Conservation (phyloP, 441 rosid species). For the Erysimum cheiri region DNA sequence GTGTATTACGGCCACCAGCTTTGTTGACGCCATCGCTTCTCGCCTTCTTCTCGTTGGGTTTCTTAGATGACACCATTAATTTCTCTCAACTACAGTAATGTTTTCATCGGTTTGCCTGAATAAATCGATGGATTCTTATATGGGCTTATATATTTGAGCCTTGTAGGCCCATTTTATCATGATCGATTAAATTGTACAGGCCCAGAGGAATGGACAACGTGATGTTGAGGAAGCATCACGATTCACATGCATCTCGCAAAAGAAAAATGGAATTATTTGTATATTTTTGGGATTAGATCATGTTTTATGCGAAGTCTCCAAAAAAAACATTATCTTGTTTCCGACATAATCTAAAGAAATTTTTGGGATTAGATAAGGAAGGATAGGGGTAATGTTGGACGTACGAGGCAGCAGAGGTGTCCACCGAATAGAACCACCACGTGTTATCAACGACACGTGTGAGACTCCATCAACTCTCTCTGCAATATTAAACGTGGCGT, state of each 20-base stretch:
- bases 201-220: background rate
- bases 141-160: background rate
- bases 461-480: slow-evolving; percentile 11
- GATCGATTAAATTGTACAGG: background rate
- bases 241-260: background rate
- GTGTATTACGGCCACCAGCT: background rate
- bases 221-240: background rate
- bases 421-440: slow-evolving; percentile 8
- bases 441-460: slow-evolving; percentile 35
- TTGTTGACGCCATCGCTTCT: slow-evolving; percentile 42
- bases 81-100: background rate
- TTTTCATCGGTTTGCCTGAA: background rate
- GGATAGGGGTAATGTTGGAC: slow-evolving; percentile 16
- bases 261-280: background rate
- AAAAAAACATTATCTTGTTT: slow-evolving; percentile 27
- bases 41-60: slow-evolving; percentile 39
- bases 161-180: background rate
- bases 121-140: background rate
- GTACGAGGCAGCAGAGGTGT: slow-evolving; percentile 35
- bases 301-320: background rate
- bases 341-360: slow-evolving; percentile 20
- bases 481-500: slow-evolving; percentile 29
- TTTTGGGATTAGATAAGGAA: slow-evolving; percentile 36
- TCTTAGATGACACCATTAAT: slow-evolving; percentile 42
- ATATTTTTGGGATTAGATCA: background rate